phyloP scores from a whole-genome alignment of 805 yeast species.

The Saturnispora diversa region DNA sequence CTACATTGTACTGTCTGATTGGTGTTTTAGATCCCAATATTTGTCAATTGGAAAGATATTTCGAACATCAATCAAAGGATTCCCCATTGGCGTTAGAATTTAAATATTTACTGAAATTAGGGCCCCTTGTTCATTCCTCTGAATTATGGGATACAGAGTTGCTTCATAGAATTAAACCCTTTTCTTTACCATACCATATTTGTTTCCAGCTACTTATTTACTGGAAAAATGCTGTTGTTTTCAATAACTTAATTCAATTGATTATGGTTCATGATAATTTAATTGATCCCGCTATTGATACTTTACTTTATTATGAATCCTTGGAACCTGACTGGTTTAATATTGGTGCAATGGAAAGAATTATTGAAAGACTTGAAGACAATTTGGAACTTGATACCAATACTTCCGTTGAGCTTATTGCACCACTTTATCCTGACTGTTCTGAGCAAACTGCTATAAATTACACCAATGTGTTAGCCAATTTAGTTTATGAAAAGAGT shows the following conservation, averaged over 20 bases:
- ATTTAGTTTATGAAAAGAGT: background rate
- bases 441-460: constrained; percentile 2
- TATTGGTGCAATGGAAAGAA: background rate
- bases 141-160: too few species aligned
- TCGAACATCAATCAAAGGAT: too few species aligned
- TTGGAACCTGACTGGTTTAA: constrained; percentile 7
- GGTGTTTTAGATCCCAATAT: too few species aligned
- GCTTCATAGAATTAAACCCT: too few species aligned
- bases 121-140: too few species aligned
- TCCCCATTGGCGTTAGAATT: too few species aligned
- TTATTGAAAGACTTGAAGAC: background rate
- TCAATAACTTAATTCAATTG: too few species aligned
- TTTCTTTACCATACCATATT: too few species aligned
- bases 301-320: background rate
- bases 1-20: background rate
- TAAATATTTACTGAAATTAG: too few species aligned
- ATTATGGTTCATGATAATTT: background rate
- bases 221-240: too few species aligned
- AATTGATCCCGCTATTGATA: background rate
- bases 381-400: background rate
- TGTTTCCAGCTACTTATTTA: too few species aligned
- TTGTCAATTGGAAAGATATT: too few species aligned
- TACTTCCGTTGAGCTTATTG: background rate
- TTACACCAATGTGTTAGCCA: background rate
- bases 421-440: constrained; percentile 12